These are phyloP conservation scores for Aspergillus bertholletiae DNA, from an alignment of 495 filamentous ascomycete species.

Conservation along the genomic window DNA sequence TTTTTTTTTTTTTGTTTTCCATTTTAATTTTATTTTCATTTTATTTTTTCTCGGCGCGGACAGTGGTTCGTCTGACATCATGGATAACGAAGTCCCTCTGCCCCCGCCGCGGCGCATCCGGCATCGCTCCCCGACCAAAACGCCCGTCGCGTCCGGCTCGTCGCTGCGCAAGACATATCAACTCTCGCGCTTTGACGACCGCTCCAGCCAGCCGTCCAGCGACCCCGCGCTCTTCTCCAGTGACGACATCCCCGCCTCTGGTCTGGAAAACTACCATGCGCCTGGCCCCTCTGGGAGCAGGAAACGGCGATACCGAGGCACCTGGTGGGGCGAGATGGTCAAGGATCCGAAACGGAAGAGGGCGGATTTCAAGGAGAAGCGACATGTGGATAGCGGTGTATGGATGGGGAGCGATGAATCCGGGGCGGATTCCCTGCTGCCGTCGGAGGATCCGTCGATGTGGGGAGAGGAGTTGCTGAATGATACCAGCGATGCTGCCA, in stretches of 20 bases:
- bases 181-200: conserved; percentile 38
- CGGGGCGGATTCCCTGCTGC: conserved; percentile 26
- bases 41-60: too few species aligned
- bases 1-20: too few species aligned
- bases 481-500: too few species aligned
- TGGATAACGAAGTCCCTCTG: conserved; percentile 44
- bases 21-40: too few species aligned
- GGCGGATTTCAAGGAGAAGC: conserved; percentile 51
- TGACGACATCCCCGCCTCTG: conserved; percentile 66
- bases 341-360: conserved; percentile 48
- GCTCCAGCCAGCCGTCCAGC: conserved; percentile 56
- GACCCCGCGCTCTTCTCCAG: conserved; percentile 76
- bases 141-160: conserved; percentile 12
- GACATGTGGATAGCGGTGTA: conserved; percentile 77
- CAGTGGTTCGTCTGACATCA: too few species aligned
- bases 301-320: conserved; percentile 64
- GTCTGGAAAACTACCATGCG: conserved; percentile 65
- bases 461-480: conserved; percentile 15
- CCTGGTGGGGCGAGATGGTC: conserved; percentile 67
- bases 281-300: conserved; percentile 36
- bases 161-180: conserved; percentile 31
- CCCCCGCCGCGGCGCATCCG: conserved; percentile 40
- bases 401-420: conserved; percentile 69
- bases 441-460: conserved; percentile 31
- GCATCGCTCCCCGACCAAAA: conserved; percentile 32